Conservation (phyloP, 305 asterid genomes). For the Withania somnifera region DNA sequence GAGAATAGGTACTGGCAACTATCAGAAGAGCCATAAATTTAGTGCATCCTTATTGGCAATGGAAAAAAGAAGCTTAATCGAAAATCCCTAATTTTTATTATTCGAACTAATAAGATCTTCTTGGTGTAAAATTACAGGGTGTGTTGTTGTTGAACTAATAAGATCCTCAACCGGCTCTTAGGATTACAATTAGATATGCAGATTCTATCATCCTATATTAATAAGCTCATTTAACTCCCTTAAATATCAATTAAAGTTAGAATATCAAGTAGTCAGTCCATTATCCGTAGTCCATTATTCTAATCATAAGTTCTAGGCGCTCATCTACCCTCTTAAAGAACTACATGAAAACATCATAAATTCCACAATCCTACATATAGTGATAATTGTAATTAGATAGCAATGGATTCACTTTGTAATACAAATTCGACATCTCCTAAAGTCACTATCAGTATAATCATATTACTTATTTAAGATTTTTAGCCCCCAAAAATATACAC, state of each 20-base stretch:
- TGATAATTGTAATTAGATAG: neutral
- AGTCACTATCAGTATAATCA: neutral
- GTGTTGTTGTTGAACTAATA: too few species aligned
- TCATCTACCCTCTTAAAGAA: neutral
- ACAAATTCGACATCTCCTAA: neutral
- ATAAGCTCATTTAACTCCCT: neutral
- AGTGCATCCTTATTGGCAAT: neutral
- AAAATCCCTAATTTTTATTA: neutral
- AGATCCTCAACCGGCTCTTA: neutral
- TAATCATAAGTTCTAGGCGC: neutral
- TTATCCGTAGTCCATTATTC: neutral
- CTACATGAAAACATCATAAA: neutral
- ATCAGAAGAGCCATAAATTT: neutral
- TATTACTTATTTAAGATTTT: neutral
- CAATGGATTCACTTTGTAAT: neutral
- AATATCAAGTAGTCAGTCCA: neutral
- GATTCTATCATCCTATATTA: neutral
- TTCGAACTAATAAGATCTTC: neutral
- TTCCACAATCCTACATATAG: neutral
- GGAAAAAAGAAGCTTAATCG: neutral
- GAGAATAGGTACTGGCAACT: neutral
- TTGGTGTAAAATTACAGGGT: too few species aligned
- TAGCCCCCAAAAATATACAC: neutral
- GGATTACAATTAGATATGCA: neutral
- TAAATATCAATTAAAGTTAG: neutral